Base-by-base conservation (phyloP, 2,329 filamentous ascomycete species). In the Microcyclospora tardicrescens region DNA sequence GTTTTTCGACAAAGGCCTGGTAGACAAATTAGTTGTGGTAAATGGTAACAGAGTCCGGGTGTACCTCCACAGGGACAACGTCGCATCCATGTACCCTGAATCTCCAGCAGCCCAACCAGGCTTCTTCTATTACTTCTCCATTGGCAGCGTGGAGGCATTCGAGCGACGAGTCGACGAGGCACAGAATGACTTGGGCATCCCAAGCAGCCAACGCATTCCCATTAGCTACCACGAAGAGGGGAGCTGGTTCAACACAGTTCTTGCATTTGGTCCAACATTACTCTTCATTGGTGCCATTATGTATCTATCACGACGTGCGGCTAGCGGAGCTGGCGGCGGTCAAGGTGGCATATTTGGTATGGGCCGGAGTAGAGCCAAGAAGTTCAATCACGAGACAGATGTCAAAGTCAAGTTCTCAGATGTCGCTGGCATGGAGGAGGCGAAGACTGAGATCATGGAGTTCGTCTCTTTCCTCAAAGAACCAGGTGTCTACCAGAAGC, bases 381-480 rank as follows among this genome's bases (percentile, higher is more conserved):
- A 84, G 55, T 98, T 96, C 71, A 98, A 95, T 61, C 87, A 95
- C 51, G 91, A 98, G 68, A 84, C 84, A 10, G 84, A 91, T 41
- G 75, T 98, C 67, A 94, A 93, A 66, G 87, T 93, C 61, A 96
- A 95, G 63, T 98, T 98, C 60, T 71, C 84, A 34, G 91, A 98
- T 59, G 91, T 98, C 33, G 91, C 91, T 32, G 91, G 91, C 50
- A 89, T 96, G 79, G 91, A 98, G 59, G 91, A 98, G 65, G 91
- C 91, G 41, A 98, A 98, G 72, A 71, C 79, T 40, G 91, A 98
- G 64, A 98, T 98, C 51, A 95, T 96, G 86, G 91, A 98, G 63
- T 98, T 98, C 54, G 91, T 98, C 50, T 87, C 82, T 59, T 98
- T 98, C 70, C 66, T 98, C 46, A 89, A 95, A 68, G 82, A 91